These are phyloP conservation scores for Ophiostoma sp. DNA, from an alignment of 2,329 filamentous ascomycete genomes.

Conservation along the genomic window DNA sequence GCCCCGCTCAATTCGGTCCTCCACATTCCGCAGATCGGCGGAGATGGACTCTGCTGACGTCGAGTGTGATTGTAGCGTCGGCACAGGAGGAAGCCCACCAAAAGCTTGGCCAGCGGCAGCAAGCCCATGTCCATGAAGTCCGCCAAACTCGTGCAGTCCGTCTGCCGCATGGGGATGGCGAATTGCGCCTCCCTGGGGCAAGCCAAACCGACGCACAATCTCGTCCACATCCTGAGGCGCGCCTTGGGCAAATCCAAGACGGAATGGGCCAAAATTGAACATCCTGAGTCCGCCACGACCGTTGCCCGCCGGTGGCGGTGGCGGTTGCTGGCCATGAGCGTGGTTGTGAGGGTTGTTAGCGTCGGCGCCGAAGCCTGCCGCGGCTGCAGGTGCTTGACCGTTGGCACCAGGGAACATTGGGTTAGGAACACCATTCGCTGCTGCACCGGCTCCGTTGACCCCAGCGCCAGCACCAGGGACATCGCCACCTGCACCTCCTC, in stretches of 20 bases:
- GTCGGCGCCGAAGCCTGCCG: background rate
- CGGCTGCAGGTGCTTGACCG: conserved; percentile 26
- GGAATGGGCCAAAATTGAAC: conserved; percentile 60
- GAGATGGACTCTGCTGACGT: conserved; percentile 42
- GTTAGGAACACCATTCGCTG: background rate
- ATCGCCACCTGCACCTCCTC: background rate
- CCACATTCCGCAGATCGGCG: conserved; percentile 58
- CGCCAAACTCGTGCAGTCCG: background rate
- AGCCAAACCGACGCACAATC: conserved; percentile 56
- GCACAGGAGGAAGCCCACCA: conserved; percentile 31
- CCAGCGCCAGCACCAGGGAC: conserved; percentile 10
- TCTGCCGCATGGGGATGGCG: background rate
- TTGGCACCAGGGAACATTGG: conserved; percentile 23
- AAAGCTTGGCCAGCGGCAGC: too few relatives aligned
- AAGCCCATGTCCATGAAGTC: background rate
- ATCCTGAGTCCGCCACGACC: conserved; percentile 30
- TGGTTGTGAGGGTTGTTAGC: conserved; percentile 30
- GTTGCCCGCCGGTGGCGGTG: conserved; percentile 25
- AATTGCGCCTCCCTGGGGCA: background rate
- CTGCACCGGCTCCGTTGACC: background rate
- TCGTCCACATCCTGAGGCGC: conserved; percentile 59
- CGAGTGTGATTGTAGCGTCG: conserved; percentile 4
- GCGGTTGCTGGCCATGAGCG: conserved; percentile 32
- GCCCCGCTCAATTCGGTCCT: conserved; percentile 65
- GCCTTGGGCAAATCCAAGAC: conserved; percentile 71